Evolutionary conservation across 805 yeast species (phyloP).

Genomic region (Ogataea paradorogensis): DNA sequence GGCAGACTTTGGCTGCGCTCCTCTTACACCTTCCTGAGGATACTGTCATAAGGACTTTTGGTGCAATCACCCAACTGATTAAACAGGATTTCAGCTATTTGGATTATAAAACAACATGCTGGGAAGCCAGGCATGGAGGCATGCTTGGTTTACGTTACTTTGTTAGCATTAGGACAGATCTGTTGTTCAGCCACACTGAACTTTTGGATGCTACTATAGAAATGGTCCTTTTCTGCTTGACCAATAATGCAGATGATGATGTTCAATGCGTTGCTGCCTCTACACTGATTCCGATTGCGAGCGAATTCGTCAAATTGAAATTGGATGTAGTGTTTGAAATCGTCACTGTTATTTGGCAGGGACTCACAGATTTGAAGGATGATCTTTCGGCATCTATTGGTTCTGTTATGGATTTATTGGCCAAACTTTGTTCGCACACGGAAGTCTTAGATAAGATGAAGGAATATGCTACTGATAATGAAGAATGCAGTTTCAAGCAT

Average conservation of each 20-base stretch:
- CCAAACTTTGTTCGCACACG: slow-evolving; percentile 79
- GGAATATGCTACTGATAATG: slow-evolving; percentile 49
- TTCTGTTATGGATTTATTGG: slow-evolving; percentile 89
- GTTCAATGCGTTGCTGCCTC: slow-evolving; percentile 97
- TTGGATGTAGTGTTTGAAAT: slow-evolving; percentile 46
- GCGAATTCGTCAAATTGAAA: slow-evolving; percentile 73
- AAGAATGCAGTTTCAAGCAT: slow-evolving; percentile 59
- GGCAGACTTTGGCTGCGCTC: slow-evolving; percentile 89
- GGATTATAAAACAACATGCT: slow-evolving; percentile 53
- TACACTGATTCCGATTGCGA: slow-evolving; percentile 83
- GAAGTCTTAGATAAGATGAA: slow-evolving; percentile 74
- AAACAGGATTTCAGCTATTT: slow-evolving; percentile 51
- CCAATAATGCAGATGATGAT: slow-evolving; percentile 85
- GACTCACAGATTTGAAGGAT: slow-evolving; percentile 78
- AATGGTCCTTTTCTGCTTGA: slow-evolving; percentile 83
- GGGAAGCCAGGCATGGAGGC: slow-evolving; percentile 99
- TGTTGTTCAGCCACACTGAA: slow-evolving; percentile 57
- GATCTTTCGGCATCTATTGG: slow-evolving; percentile 95
- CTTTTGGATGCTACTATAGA: slow-evolving; percentile 68
- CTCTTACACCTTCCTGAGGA: slow-evolving; percentile 67
- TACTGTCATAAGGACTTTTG: slow-evolving; percentile 59
- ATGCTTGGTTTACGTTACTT: slow-evolving; percentile 89
- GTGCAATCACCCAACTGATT: slow-evolving; percentile 64
- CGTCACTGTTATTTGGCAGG: slow-evolving; percentile 82
- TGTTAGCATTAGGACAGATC: slow-evolving; percentile 82